These are phyloP conservation scores for Ampelocalamus luodianensis DNA, from an alignment of 176 grass and related monocot genomes.

Conservation along the genomic window DNA sequence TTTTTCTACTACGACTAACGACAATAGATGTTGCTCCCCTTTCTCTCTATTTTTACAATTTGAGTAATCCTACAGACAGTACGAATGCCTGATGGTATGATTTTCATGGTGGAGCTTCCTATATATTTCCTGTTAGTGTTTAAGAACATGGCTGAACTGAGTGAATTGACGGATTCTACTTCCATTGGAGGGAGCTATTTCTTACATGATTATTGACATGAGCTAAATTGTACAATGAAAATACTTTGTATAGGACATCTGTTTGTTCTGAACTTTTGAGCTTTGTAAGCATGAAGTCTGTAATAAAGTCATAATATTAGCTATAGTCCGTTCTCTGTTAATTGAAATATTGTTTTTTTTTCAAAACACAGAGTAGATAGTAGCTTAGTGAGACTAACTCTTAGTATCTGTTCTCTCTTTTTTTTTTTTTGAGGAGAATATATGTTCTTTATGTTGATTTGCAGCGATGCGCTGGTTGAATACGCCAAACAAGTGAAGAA, in stretches of 20 bases:
- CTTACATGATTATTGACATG: not conserved
- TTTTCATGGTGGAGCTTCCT: not conserved
- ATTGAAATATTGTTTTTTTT: no score
- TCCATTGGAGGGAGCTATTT: not conserved
- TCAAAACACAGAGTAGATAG: not conserved
- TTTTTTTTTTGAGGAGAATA: not conserved
- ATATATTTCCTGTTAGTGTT: not conserved
- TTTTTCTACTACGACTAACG: not conserved
- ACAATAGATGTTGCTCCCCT: not conserved
- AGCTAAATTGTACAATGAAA: not conserved
- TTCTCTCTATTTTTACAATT: no score
- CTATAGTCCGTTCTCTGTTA: not conserved
- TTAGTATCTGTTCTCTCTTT: not conserved
- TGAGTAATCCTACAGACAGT: no score
- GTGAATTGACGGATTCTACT: no score
- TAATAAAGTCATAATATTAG: not conserved
- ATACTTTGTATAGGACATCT: not conserved
- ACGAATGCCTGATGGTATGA: not conserved
- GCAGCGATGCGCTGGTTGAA: constrained; percentile 46
- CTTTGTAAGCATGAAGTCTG: not conserved
- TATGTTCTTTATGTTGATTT: not conserved
- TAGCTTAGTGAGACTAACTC: not conserved
- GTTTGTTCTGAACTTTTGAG: not conserved
- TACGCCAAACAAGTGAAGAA: constrained; percentile 53
- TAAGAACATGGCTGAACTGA: not conserved